phyloP scores from a whole-genome alignment of 805 yeast species.

The Teunomyces tritomae region DNA sequence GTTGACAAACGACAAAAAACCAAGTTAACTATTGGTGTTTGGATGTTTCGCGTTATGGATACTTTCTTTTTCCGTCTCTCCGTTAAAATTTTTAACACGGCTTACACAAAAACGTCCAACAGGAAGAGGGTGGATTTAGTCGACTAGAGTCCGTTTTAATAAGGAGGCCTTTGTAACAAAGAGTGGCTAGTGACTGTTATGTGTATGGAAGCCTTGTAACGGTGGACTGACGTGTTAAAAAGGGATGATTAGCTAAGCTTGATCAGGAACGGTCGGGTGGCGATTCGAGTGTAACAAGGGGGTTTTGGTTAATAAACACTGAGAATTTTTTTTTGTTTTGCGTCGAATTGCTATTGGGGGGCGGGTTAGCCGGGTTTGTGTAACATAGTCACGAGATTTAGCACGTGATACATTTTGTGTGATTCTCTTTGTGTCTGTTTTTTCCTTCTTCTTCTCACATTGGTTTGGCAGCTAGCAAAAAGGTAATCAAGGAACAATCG shows the following conservation, averaged over 20 bases:
- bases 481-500: neutral
- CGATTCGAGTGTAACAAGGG: neutral
- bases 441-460: neutral
- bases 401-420: neutral
- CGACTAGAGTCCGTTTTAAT: neutral
- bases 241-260: conserved; percentile 3
- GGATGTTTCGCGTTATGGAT: conserved; percentile 18
- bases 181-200: neutral
- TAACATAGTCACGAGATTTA: neutral
- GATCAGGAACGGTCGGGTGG: neutral
- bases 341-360: conserved; percentile 2
- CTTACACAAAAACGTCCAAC: conserved; percentile 1
- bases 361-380: neutral
- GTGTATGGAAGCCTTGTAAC: neutral
- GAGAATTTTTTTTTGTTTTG: conserved; percentile 3
- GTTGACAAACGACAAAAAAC: neutral
- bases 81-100: conserved; percentile 1
- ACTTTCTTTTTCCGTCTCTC: neutral
- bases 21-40: conserved; percentile 20
- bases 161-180: neutral
- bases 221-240: neutral
- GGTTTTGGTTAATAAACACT: conserved; percentile 2
- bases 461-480: neutral
- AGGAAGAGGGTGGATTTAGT: neutral
- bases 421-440: too few species aligned